These are phyloP conservation scores for Jasminum sambac DNA, from an alignment of 257 asterid genomes.

Conservation along the genomic window DNA sequence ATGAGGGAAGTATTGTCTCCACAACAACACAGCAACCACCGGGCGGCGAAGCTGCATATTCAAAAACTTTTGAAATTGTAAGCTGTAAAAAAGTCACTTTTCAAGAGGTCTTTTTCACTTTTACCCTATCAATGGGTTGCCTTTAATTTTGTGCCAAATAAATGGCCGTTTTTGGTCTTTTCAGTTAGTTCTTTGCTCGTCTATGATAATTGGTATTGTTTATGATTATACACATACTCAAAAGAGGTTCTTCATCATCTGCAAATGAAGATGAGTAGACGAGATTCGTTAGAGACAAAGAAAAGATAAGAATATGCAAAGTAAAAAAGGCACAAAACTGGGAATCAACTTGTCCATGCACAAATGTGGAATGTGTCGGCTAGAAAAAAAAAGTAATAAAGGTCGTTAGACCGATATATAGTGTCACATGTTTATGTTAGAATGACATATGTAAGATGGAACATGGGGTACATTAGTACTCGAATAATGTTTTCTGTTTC, in stretches of 20 bases:
- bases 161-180: background rate
- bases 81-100: background rate
- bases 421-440: constrained; percentile 19
- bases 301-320: constrained; percentile 41
- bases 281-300: constrained; percentile 30
- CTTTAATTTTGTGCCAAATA: background rate
- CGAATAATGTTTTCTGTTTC: constrained; percentile 26
- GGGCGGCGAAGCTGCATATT: background rate
- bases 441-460: constrained; percentile 29
- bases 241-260: constrained; percentile 20
- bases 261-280: constrained; percentile 34
- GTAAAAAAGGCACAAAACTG: constrained; percentile 37
- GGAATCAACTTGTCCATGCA: constrained; percentile 28
- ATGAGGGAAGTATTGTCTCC: background rate
- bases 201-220: constrained; percentile 5
- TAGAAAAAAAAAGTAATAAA: constrained; percentile 41
- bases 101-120: background rate
- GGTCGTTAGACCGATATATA: constrained; percentile 25
- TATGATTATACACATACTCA: background rate
- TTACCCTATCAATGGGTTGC: background rate
- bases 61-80: background rate
- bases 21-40: background rate
- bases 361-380: constrained; percentile 43
- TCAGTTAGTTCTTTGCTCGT: background rate
- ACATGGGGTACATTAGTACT: constrained; percentile 23